These are phyloP conservation scores for Hortiboletus rubellus DNA, from an alignment of 1,284 basidiomycete species.

Conservation along the genomic window DNA sequence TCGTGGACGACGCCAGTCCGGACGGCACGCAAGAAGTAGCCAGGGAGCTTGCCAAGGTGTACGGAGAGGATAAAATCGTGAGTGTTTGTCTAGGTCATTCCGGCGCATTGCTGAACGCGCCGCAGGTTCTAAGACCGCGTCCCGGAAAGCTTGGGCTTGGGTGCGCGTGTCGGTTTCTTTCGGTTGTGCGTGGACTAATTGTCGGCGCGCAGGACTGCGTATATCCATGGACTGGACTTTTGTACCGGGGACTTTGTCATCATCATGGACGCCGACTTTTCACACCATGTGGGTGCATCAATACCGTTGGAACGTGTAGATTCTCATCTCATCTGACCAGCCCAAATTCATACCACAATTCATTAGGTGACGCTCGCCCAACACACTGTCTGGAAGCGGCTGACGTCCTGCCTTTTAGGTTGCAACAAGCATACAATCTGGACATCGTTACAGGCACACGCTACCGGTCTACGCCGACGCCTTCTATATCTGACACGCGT, in stretches of 20 bases:
- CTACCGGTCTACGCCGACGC: constrained; percentile 64
- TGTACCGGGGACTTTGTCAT: constrained; percentile 92
- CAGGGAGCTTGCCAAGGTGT: constrained; percentile 69
- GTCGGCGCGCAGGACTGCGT: constrained; percentile 67
- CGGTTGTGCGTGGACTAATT: not conserved
- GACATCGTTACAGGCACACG: constrained; percentile 93
- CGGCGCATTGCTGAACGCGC: constrained; percentile 2
- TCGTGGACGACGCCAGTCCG: constrained; percentile 90
- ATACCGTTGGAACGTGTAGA: not conserved
- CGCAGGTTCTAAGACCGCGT: constrained; percentile 77
- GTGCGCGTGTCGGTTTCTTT: constrained; percentile 39
- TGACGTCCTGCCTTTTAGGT: constrained; percentile 40
- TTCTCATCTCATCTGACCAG: constrained; percentile 40
- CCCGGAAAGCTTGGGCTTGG: constrained; percentile 88
- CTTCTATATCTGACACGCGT: constrained; percentile 47
- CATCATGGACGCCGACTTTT: constrained; percentile 97
- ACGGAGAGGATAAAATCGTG: constrained; percentile 85
- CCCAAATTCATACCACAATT: constrained; percentile 91
- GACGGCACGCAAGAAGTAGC: constrained; percentile 92
- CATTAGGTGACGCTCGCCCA: constrained; percentile 55
- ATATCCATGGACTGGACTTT: constrained; percentile 87
- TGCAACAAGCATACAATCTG: constrained; percentile 78
- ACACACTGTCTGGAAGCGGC: not conserved
- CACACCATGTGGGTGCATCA: constrained; percentile 73
- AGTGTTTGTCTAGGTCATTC: constrained; percentile 23